Conservation (phyloP, 2,329 filamentous ascomycete species). For the Pyricularia pennisetigena region DNA sequence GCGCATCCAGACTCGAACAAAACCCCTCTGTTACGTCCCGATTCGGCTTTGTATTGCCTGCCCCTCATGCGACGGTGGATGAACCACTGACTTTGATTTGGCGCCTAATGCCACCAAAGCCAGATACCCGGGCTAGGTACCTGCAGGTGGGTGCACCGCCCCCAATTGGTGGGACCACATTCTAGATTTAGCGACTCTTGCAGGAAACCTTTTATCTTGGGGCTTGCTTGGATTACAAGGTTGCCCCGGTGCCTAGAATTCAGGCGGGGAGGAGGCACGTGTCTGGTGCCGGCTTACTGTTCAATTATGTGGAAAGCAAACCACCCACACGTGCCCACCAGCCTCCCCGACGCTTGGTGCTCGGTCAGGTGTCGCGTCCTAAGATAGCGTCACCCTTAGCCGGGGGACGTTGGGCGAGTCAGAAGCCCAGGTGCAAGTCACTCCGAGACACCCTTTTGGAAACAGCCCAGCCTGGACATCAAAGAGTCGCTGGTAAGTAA, state of each 20-base stretch:
- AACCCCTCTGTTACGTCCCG: not conserved
- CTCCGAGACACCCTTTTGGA: not conserved
- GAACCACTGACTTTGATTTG: not conserved
- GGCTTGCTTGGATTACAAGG: not conserved
- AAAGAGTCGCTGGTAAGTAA: no score
- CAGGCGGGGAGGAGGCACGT: not conserved
- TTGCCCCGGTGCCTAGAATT: not conserved
- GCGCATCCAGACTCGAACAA: not conserved
- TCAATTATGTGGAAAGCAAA: no score
- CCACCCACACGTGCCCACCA: not conserved
- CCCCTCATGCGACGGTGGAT: not conserved
- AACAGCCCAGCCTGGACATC: no score
- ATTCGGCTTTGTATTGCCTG: not conserved
- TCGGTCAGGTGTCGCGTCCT: not conserved
- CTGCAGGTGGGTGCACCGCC: not conserved
- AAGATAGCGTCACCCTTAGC: not conserved
- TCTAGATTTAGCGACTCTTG: not conserved
- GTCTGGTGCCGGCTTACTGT: not conserved
- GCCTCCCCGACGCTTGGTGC: not conserved
- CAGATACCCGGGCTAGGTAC: not conserved
- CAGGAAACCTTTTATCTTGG: no score
- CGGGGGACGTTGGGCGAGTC: not conserved
- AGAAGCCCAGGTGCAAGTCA: not conserved
- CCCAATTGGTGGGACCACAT: not conserved
- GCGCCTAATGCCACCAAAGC: not conserved